Conservation (phyloP, 2,329 filamentous ascomycete genomes). For the Ophiostoma piceae region DNA sequence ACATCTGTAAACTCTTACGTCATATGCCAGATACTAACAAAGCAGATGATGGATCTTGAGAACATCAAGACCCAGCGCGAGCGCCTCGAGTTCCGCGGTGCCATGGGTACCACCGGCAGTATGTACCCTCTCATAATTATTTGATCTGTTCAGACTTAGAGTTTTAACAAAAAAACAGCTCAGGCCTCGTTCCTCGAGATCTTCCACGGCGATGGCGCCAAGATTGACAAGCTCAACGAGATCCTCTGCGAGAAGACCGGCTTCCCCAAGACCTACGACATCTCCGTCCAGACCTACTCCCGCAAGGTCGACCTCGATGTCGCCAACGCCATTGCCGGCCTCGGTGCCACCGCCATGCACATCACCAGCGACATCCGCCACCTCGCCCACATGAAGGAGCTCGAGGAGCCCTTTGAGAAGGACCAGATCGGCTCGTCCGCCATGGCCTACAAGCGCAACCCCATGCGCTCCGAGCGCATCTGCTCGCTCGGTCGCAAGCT, state of each 20-base stretch:
- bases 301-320: constrained; percentile 78
- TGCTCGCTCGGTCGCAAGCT: constrained; percentile 40
- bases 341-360: constrained; percentile 72
- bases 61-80: constrained; percentile 64
- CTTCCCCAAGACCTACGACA: constrained; percentile 50
- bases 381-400: constrained; percentile 57
- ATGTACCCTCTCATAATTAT: not conserved
- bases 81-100: constrained; percentile 69
- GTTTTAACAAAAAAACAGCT: constrained; percentile 38
- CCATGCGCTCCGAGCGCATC: constrained; percentile 51
- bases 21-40: not conserved
- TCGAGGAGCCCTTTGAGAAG: constrained; percentile 79
- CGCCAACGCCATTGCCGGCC: constrained; percentile 71
- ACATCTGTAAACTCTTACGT: too few relatives aligned
- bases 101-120: constrained; percentile 37
- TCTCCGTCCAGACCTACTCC: constrained; percentile 58
- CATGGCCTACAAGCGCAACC: constrained; percentile 46
- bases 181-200: constrained; percentile 40
- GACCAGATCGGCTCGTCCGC: constrained; percentile 68
- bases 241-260: constrained; percentile 51
- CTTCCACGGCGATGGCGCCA: constrained; percentile 45
- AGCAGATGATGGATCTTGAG: constrained; percentile 56
- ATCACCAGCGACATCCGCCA: constrained; percentile 63
- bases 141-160: not conserved
- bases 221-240: constrained; percentile 51